These are phyloP conservation scores for Leishmania major DNA, from an alignment of 208 protist genomes.

Conservation along the genomic window DNA sequence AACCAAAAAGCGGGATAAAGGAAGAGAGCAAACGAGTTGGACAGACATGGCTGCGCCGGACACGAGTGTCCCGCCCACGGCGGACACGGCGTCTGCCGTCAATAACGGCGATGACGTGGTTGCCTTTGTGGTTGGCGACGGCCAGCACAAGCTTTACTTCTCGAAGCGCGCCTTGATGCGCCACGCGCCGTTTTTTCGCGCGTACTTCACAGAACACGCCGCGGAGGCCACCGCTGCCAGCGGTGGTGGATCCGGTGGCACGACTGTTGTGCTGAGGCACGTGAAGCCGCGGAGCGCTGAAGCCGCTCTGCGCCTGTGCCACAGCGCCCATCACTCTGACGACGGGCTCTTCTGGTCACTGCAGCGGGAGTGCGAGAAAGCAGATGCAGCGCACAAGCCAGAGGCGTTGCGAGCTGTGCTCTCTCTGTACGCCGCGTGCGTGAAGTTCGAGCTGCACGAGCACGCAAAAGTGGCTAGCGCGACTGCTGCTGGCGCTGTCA, in stretches of 20 bases:
- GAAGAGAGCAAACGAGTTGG: background rate
- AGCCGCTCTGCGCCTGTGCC: conserved; percentile 33
- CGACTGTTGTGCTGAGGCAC: conserved; percentile 20
- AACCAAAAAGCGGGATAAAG: background rate
- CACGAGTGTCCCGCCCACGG: background rate
- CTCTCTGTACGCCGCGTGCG: conserved; percentile 37
- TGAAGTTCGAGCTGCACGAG: conserved; percentile 31
- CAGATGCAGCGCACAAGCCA: background rate
- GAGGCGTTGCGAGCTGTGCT: conserved; percentile 16
- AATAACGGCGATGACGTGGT: conserved; percentile 14
- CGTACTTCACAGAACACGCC: conserved; percentile 16
- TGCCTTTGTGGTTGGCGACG: conserved; percentile 20
- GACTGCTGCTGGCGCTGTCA: conserved; percentile 3
- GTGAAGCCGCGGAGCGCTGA: conserved; percentile 22
- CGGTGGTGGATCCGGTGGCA: background rate
- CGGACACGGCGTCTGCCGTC: background rate
- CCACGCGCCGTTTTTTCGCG: conserved; percentile 18
- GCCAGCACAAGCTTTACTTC: conserved; percentile 16
- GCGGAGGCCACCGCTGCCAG: background rate
- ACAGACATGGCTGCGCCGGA: background rate
- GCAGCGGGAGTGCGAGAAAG: background rate
- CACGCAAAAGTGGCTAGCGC: conserved; percentile 19
- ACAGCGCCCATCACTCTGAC: conserved; percentile 23
- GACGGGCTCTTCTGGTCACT: conserved; percentile 29
- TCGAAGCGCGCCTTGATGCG: conserved; percentile 21